Conservation (phyloP, 1,284 basidiomycete genomes). For the Trichosporon faecale region DNA sequence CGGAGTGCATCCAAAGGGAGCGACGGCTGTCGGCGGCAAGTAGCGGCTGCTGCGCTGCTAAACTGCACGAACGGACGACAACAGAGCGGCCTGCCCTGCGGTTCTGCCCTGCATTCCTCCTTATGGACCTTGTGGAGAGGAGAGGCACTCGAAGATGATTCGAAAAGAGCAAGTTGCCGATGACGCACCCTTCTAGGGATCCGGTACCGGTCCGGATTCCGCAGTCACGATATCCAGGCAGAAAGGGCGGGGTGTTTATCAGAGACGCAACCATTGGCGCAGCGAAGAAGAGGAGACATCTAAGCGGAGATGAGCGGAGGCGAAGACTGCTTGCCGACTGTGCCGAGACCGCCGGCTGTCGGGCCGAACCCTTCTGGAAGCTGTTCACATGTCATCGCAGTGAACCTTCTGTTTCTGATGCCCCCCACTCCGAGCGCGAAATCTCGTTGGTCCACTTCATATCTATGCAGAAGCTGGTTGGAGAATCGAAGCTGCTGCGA, state of each 20-base stretch:
- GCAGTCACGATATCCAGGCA: background rate
- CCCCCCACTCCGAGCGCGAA: background rate
- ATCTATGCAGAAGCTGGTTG: background rate
- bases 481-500: background rate
- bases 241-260: background rate
- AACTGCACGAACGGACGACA: background rate
- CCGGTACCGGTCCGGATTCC: background rate
- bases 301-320: background rate
- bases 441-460: background rate
- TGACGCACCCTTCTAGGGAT: background rate
- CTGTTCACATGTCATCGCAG: background rate
- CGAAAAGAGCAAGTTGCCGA: background rate
- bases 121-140: background rate
- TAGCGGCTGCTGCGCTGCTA: background rate
- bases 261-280: background rate
- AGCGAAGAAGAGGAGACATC: background rate
- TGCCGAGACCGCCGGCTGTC: background rate
- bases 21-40: background rate
- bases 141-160: background rate
- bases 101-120: background rate
- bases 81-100: no score
- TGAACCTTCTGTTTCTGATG: background rate
- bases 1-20: no score
- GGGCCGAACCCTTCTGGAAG: background rate
- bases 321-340: background rate